These are phyloP conservation scores for Talaromyces sp. DNA, from an alignment of 2,329 filamentous ascomycete genomes.

Conservation along the genomic window DNA sequence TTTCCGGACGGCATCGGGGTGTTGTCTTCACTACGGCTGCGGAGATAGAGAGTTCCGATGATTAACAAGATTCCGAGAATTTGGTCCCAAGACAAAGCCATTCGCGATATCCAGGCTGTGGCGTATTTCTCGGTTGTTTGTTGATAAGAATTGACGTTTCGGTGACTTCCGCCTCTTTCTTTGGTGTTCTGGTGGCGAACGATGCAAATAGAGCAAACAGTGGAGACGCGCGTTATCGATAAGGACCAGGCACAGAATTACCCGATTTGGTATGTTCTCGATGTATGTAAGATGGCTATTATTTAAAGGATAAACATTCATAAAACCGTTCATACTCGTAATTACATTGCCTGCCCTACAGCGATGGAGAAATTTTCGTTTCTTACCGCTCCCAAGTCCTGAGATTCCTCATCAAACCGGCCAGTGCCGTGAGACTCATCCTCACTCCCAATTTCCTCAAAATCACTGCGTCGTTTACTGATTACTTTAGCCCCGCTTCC, in stretches of 20 bases:
- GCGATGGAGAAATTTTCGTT: background rate
- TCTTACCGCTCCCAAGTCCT: background rate
- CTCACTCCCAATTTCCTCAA: background rate
- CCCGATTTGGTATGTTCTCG: background rate
- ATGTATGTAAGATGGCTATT: background rate
- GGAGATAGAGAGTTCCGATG: background rate
- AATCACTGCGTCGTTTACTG: background rate
- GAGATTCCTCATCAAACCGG: background rate
- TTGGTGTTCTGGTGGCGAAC: background rate
- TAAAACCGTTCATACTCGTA: background rate
- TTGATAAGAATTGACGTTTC: background rate
- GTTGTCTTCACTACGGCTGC: background rate
- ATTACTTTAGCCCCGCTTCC: background rate
- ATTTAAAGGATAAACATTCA: background rate
- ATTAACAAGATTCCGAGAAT: background rate
- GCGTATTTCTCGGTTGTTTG: background rate
- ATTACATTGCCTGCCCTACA: background rate
- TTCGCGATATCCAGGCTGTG: background rate
- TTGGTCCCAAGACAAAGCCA: background rate
- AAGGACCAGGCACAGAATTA: background rate
- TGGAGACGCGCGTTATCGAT: background rate
- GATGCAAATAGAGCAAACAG: background rate
- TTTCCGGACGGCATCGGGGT: constrained; percentile 19
- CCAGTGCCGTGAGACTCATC: background rate
- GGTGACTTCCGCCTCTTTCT: background rate